Evolutionary conservation across 768 basidiomycete species (phyloP), one percentile per base, ranked within the genome.

Genomic region (Naganishia friedmannii): DNA sequence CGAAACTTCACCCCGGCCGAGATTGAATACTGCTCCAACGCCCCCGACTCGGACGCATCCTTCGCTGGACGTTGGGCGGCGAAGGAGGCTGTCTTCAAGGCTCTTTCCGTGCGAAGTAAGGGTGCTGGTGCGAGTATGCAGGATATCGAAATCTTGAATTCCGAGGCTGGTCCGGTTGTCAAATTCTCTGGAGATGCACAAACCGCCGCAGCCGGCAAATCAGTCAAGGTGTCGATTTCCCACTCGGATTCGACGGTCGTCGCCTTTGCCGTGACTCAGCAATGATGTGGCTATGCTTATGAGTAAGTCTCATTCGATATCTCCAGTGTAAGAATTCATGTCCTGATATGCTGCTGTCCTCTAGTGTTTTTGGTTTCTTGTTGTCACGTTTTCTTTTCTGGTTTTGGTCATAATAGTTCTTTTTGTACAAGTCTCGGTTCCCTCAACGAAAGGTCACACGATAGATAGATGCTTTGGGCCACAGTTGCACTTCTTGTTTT

Each of bases 61-160:
- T 93, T 96, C 78, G 95, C 96, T 26, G 94, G 91, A 42, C 90
- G 94, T 68, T 99, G 96, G 95, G 91, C 87, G 32, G 95, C 92
- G 65, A 99, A 98, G 83, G 96, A 98, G 81, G 95, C 94, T 2
- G 76, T 80, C 31, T 97, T 98, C 88, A 98, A 98, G 84, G 90
- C 93, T 5, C 86, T 99, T 0, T 90, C 92, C 26, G 89, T 93
- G 53, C 83, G 88, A 23, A 93, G 91, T 3, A 90, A 92, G 82
- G 96, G 96, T 46, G 95, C 94, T 13, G 91, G 87, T 7, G 94
- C 96, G 21, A 85, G 89, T n/a, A 89, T 98, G 89, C 91, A 91
- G 82, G 94, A 98, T 73, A 98, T 99, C 70, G 96, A 98, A 82
- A 93, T 98, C 75, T 84, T 95, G 70, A 88, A 90, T 55, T 75